Percentiles rank a stretch among this genome's conserved stretches.
Evolutionary conservation across 2,329 filamentous ascomycete genomes (phyloP).

Genomic region (Paecilomyces formosus): DNA sequence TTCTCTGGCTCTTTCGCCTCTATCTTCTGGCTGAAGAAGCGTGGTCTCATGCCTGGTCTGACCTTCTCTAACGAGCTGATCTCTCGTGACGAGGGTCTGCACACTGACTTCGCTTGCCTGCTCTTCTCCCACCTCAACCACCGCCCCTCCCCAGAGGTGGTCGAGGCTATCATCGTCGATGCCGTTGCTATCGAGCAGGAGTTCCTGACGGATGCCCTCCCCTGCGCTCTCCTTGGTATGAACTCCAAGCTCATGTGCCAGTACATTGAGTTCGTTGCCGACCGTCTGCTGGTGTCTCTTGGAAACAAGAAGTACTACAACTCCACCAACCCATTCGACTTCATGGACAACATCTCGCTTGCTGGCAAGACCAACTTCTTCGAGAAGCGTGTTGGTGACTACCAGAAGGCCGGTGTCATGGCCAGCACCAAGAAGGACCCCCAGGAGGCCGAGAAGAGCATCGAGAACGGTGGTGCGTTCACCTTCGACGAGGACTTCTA

Average conservation of each 20-base stretch:
- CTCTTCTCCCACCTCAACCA: slow-evolving; percentile 96
- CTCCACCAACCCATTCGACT: slow-evolving; percentile 93
- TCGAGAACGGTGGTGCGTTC: slow-evolving; percentile 60
- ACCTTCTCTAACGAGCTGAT: slow-evolving; percentile 99
- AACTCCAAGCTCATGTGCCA: slow-evolving; percentile 97
- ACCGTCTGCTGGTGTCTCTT: slow-evolving; percentile 84
- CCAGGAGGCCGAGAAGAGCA: slow-evolving; percentile 38
- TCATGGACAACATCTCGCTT: slow-evolving; percentile 99
- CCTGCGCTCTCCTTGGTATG: slow-evolving; percentile 91
- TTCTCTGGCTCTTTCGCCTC: slow-evolving; percentile 98
- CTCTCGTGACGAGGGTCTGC: slow-evolving; percentile 97
- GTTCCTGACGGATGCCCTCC: slow-evolving; percentile 93
- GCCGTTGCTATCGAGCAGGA: slow-evolving; percentile 94
- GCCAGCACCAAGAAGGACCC: slow-evolving; percentile 72
- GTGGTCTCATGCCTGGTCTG: slow-evolving; percentile 94
- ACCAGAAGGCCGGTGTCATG: slow-evolving; percentile 99
- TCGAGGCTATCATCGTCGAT: slow-evolving; percentile 85
- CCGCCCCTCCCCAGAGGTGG: slow-evolving; percentile 73
- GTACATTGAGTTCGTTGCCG: slow-evolving; percentile 99
- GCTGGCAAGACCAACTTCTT: slow-evolving; percentile 99
- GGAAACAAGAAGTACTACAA: slow-evolving; percentile 95
- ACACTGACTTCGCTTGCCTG: slow-evolving; percentile 98
- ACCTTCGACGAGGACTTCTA: slow-evolving; percentile 96
- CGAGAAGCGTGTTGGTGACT: slow-evolving; percentile 98
- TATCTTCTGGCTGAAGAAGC: slow-evolving; percentile 99